These are phyloP conservation scores for Boletus sp. DNA, from an alignment of 768 basidiomycete species.

Conservation along the genomic window DNA sequence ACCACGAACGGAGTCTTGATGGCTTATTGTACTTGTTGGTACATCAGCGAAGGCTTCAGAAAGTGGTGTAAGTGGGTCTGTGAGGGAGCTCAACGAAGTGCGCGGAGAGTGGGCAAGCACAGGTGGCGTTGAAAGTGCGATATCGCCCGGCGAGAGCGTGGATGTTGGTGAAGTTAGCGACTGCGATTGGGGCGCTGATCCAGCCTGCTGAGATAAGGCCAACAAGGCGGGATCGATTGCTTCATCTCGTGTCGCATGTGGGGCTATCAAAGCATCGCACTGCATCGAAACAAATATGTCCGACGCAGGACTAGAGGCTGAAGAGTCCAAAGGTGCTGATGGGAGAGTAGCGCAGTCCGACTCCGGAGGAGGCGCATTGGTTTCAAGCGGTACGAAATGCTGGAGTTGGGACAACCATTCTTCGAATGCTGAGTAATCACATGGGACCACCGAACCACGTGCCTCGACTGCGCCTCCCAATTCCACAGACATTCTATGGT, in stretches of 20 bases:
- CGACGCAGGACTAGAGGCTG: not conserved
- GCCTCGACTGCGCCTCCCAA: slow-evolving; percentile 10
- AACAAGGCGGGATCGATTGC: slow-evolving; percentile 34
- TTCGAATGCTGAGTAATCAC: slow-evolving; percentile 43
- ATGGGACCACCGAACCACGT: slow-evolving; percentile 2
- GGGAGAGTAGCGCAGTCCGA: slow-evolving; percentile 2
- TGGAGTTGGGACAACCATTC: slow-evolving; percentile 53
- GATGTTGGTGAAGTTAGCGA: not conserved
- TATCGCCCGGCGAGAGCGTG: not conserved
- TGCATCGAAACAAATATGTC: not conserved
- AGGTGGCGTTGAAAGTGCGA: slow-evolving; percentile 14
- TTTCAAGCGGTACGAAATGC: slow-evolving; percentile 35
- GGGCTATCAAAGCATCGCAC: not conserved
- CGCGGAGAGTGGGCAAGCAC: slow-evolving; percentile 28
- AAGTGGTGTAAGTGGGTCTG: slow-evolving; percentile 25
- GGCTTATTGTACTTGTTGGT: not conserved
- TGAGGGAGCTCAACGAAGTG: slow-evolving; percentile 31
- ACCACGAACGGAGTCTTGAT: slow-evolving; percentile 11
- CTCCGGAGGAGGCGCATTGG: slow-evolving; percentile 6
- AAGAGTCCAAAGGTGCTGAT: not conserved
- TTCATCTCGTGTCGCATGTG: slow-evolving; percentile 14
- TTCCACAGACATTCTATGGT: slow-evolving; percentile 10
- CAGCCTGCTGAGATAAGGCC: slow-evolving; percentile 23
- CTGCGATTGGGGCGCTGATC: not conserved
- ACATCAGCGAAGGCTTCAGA: slow-evolving; percentile 15